Percentiles rank a stretch among this genome's conserved stretches.
Conservation (phyloP, 805 yeast species). For the Vanderwaltozyma yarrowii region DNA sequence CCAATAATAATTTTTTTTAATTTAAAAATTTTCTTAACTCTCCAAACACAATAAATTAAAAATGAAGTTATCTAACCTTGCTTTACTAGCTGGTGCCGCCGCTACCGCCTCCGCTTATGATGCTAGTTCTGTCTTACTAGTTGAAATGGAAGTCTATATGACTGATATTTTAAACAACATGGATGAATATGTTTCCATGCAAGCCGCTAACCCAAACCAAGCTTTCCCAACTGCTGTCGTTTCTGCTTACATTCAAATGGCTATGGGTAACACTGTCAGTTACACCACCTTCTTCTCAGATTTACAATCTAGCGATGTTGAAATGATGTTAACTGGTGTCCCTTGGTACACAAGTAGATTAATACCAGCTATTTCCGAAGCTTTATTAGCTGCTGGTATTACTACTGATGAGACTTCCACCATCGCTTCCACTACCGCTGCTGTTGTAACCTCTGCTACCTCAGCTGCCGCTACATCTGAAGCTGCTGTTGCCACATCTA, state of each 20-base stretch:
- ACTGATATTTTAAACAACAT: slow-evolving; percentile 5
- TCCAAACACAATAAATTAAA: neutral
- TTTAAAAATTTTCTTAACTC: no score
- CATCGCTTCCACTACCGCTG: slow-evolving; percentile 14
- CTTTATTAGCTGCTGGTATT: slow-evolving; percentile 2
- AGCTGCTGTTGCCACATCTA: neutral
- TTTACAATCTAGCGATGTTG: neutral
- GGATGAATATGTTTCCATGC: slow-evolving; percentile 4
- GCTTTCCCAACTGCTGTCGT: slow-evolving; percentile 3
- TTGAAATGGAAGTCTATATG: slow-evolving; percentile 6
- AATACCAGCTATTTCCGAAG: slow-evolving; percentile 6
- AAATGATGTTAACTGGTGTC: slow-evolving; percentile 5
- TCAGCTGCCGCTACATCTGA: slow-evolving; percentile 1
- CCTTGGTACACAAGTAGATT: slow-evolving; percentile 28
- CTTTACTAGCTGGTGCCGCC: slow-evolving; percentile 3
- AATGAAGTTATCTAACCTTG: slow-evolving; percentile 2
- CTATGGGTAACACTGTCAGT: slow-evolving; percentile 1
- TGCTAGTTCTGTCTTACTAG: slow-evolving; percentile 1
- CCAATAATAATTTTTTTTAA: no score
- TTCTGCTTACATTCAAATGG: slow-evolving; percentile 2
- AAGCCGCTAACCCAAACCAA: slow-evolving; percentile 5
- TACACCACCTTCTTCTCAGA: slow-evolving; percentile 2
- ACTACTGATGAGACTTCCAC: slow-evolving; percentile 22
- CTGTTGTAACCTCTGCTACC: slow-evolving; percentile 2
- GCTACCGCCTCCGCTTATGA: slow-evolving; percentile 3